These are phyloP conservation scores for Chaetomium sp. DNA, from an alignment of 2,329 filamentous ascomycete species.

Conservation along the genomic window DNA sequence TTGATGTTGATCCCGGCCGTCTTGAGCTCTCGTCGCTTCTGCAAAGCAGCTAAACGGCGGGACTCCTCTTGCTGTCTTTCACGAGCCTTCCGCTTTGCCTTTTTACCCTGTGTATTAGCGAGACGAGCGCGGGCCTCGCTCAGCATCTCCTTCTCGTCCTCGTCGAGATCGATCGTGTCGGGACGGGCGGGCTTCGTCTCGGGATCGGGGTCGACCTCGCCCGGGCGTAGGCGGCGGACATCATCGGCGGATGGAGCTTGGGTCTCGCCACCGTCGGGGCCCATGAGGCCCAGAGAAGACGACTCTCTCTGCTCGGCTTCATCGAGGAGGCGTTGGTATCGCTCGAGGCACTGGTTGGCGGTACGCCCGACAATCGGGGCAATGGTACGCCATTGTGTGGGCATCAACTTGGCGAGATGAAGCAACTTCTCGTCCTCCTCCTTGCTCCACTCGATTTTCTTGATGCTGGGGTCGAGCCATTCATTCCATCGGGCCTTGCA, in stretches of 20 bases:
- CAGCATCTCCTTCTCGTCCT: constrained; percentile 99
- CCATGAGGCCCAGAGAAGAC: constrained; percentile 72
- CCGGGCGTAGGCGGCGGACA: constrained; percentile 79
- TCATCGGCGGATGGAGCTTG: constrained; percentile 87
- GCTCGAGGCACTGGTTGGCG: constrained; percentile 92
- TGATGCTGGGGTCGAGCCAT: constrained; percentile 96
- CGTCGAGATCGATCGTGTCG: constrained; percentile 95
- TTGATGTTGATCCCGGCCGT: constrained; percentile 98
- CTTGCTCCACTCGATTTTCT: constrained; percentile 98
- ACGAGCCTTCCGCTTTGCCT: constrained; percentile 94
- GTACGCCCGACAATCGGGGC: constrained; percentile 94
- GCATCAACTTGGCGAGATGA: constrained; percentile 96
- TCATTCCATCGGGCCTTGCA: constrained; percentile 98
- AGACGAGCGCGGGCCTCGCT: constrained; percentile 93
- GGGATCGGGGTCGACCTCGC: constrained; percentile 94
- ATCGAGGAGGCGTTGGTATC: constrained; percentile 93
- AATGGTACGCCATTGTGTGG: constrained; percentile 98
- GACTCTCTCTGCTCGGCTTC: constrained; percentile 88
- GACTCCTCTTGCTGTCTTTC: constrained; percentile 95
- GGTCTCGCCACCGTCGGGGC: constrained; percentile 79
- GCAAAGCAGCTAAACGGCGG: constrained; percentile 76
- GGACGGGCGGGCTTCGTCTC: constrained; percentile 93
- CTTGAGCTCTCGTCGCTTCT: constrained; percentile 94
- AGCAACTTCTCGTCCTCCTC: constrained; percentile 97
- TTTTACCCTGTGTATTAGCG: constrained; percentile 97